phyloP scores from a whole-genome alignment of 148 eudicot genomes.

The Cornus suecica region DNA sequence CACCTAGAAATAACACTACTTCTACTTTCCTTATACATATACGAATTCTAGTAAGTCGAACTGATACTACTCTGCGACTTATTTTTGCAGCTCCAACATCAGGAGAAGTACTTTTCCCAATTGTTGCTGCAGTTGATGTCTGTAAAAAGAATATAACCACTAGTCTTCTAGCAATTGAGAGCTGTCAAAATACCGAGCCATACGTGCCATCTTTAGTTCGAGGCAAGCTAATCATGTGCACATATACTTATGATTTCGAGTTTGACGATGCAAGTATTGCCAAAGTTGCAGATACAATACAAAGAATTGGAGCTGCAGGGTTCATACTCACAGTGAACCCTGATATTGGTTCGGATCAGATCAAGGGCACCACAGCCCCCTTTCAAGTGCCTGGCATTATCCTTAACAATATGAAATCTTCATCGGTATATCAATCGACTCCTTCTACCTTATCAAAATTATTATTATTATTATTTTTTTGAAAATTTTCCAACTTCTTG shows the following conservation, averaged over 20 bases:
- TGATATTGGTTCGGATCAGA: slow-evolving; percentile 48
- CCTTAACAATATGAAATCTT: slow-evolving; percentile 51
- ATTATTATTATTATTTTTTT: no score
- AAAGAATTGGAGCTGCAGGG: slow-evolving; percentile 51
- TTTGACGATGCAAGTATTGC: slow-evolving; percentile 51
- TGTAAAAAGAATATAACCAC: slow-evolving; percentile 35
- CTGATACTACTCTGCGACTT: not conserved
- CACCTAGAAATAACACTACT: no score
- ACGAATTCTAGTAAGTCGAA: not conserved
- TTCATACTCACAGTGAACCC: slow-evolving; percentile 67
- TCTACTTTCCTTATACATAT: not conserved
- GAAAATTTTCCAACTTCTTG: not conserved
- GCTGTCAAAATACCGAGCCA: slow-evolving; percentile 49
- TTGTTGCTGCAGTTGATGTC: slow-evolving; percentile 66
- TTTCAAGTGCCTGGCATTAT: slow-evolving; percentile 48
- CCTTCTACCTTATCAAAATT: no score
- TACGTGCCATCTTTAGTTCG: slow-evolving; percentile 43
- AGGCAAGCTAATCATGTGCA: slow-evolving; percentile 62
- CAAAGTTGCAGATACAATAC: slow-evolving; percentile 49
- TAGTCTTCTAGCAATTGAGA: slow-evolving; percentile 35
- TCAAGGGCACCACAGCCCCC: slow-evolving; percentile 54
- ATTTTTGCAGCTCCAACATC: slow-evolving; percentile 49
- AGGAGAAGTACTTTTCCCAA: slow-evolving; percentile 38
- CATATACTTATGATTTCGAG: slow-evolving; percentile 58
- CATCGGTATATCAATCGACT: slow-evolving; percentile 34